phyloP scores from a whole-genome alignment of 2,329 filamentous ascomycete species.

The Ophiostoma australiae region DNA sequence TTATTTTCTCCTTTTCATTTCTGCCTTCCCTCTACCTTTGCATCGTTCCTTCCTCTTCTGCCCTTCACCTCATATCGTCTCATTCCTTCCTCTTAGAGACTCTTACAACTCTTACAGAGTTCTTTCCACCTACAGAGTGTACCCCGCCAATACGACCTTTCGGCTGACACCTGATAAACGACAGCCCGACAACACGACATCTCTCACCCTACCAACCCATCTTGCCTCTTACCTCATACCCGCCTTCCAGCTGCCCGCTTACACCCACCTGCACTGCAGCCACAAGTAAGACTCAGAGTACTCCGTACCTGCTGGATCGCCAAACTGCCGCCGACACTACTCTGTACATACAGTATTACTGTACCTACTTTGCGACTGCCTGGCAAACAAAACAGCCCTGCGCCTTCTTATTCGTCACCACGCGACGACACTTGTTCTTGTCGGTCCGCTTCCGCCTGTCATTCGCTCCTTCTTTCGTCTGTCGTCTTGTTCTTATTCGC shows the following conservation, averaged over 20 bases:
- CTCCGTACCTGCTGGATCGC: not conserved
- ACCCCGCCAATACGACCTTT: slow-evolving; percentile 14
- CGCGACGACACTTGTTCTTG: not conserved
- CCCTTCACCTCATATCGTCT: too few relatives aligned
- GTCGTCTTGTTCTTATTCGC: not conserved
- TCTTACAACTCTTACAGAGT: too few relatives aligned
- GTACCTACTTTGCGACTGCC: not conserved
- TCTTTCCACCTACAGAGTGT: too few relatives aligned
- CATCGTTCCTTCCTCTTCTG: not conserved
- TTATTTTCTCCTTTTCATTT: not conserved
- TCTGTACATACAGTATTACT: not conserved
- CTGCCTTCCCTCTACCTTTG: not conserved
- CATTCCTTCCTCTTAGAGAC: not conserved
- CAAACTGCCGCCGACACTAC: not conserved
- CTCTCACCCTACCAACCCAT: not conserved
- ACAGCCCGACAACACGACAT: not conserved
- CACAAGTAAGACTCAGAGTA: not conserved
- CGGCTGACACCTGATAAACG: not conserved
- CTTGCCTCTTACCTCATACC: not conserved
- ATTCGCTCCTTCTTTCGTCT: not conserved
- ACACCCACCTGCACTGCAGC: not conserved
- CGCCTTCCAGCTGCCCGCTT: not conserved
- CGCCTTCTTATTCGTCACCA: slow-evolving; percentile 15
- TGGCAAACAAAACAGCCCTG: not conserved
- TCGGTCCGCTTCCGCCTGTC: not conserved